These are phyloP conservation scores for Myochromella boudieri DNA, from an alignment of 768 basidiomycete species.

Conservation along the genomic window DNA sequence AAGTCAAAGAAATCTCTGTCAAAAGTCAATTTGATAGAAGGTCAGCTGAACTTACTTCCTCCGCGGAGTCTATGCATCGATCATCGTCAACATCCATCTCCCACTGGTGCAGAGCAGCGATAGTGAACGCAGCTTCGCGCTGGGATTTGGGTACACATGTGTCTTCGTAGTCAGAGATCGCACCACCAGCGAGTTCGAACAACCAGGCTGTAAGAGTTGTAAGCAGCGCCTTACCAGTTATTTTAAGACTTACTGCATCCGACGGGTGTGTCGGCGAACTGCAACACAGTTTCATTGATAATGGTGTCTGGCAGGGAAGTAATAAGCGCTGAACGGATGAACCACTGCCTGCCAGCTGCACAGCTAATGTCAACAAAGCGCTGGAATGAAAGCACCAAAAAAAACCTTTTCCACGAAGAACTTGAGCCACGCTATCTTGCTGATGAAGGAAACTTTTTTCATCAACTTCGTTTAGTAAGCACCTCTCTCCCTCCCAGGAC, in stretches of 20 bases:
- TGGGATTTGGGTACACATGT: conserved; percentile 76
- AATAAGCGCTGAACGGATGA: conserved; percentile 84
- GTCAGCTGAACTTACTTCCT: conserved; percentile 54
- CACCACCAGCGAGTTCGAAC: conserved; percentile 87
- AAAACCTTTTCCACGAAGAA: conserved; percentile 80
- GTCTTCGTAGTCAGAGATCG: conserved; percentile 69
- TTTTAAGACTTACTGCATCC: conserved; percentile 78
- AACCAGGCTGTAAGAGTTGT: conserved; percentile 68
- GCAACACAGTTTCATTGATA: conserved; percentile 77
- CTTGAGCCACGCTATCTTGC: conserved; percentile 90
- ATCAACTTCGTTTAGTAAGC: conserved; percentile 85
- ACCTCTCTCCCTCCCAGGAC: conserved; percentile 86
- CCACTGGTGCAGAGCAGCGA: conserved; percentile 93
- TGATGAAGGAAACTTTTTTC: conserved; percentile 89
- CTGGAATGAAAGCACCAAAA: conserved; percentile 1
- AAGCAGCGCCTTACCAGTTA: background rate
- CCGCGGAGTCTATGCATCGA: conserved; percentile 78
- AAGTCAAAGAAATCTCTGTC: conserved; percentile 7
- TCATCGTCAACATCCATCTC: conserved; percentile 80
- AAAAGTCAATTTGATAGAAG: background rate
- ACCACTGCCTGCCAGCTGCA: conserved; percentile 83
- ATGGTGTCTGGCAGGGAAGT: conserved; percentile 84
- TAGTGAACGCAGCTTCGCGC: conserved; percentile 79
- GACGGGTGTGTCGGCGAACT: conserved; percentile 81
- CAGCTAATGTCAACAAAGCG: background rate